Evolutionary conservation across 345 rosid species (phyloP).

Genomic region (Salix brachista): DNA sequence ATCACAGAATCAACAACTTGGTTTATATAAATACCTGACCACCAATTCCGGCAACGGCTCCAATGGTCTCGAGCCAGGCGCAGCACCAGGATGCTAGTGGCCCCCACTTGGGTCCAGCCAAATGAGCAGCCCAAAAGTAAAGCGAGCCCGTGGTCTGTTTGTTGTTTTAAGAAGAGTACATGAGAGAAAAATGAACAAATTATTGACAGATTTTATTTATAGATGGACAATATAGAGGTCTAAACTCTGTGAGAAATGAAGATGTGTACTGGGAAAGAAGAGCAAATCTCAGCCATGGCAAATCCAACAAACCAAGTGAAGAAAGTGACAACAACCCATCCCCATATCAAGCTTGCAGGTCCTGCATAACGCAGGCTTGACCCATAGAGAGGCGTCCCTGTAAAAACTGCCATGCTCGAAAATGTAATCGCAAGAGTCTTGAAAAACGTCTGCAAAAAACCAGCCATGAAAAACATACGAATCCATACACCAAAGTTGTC

Average conservation of each 20-base stretch:
- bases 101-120: conserved; percentile 61
- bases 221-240: too few relatives aligned
- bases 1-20: too few relatives aligned
- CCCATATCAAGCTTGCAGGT: conserved; percentile 61
- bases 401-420: conserved; percentile 61
- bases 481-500: neutral
- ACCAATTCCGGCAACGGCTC: conserved; percentile 57
- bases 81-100: conserved; percentile 71
- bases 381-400: conserved; percentile 59
- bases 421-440: conserved; percentile 60
- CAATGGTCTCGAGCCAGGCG: conserved; percentile 66
- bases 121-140: conserved; percentile 68
- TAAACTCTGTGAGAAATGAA: neutral
- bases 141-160: conserved; percentile 68
- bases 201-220: too few relatives aligned
- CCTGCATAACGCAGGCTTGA: conserved; percentile 59
- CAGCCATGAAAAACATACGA: neutral
- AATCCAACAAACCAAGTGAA: conserved; percentile 64
- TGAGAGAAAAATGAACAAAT: neutral
- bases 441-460: conserved; percentile 44
- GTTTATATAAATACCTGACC: conserved; percentile 39
- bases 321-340: conserved; percentile 61
- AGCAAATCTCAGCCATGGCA: conserved; percentile 69
- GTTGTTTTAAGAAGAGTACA: neutral
- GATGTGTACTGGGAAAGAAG: conserved; percentile 52